These are phyloP conservation scores for Fraxinus ornus DNA, from an alignment of 305 asterid species.

Conservation along the genomic window DNA sequence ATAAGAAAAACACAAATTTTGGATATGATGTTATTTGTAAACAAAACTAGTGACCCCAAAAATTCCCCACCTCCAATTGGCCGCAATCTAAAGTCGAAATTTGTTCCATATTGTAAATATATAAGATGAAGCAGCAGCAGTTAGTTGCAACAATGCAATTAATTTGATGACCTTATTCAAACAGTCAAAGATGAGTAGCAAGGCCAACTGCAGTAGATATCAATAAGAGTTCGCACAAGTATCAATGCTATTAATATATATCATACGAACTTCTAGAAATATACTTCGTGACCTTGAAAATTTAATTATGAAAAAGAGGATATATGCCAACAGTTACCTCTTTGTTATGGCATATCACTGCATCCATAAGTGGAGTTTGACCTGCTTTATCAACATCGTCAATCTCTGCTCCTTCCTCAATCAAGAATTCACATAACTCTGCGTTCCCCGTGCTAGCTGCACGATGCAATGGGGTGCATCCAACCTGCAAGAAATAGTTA, in stretches of 20 bases:
- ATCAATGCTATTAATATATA: neutral
- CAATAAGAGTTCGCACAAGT: neutral
- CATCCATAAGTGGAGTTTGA: constrained; percentile 88
- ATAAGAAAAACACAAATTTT: neutral
- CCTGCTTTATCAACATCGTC: constrained; percentile 85
- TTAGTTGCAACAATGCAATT: constrained; percentile 6
- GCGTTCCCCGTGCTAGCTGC: constrained; percentile 89
- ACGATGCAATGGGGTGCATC: constrained; percentile 95
- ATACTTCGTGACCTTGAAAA: neutral
- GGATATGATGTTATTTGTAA: neutral
- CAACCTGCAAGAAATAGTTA: constrained; percentile 49
- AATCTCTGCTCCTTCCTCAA: constrained; percentile 93
- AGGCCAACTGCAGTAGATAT: neutral
- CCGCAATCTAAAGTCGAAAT: neutral
- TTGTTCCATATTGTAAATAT: neutral
- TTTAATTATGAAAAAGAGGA: neutral
- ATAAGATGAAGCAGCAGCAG: neutral
- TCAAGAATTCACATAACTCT: constrained; percentile 64
- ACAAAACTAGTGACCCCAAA: neutral
- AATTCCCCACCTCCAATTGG: neutral
- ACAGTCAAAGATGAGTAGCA: neutral
- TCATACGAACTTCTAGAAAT: neutral
- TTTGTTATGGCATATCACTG: constrained; percentile 71
- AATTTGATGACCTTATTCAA: neutral
- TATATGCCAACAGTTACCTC: constrained; percentile 45